Percentiles rank a stretch among this genome's conserved stretches.
phyloP scores from a whole-genome alignment of 225 moss, liverwort and hornwort species.

The Physcomitrellopsis africana region DNA sequence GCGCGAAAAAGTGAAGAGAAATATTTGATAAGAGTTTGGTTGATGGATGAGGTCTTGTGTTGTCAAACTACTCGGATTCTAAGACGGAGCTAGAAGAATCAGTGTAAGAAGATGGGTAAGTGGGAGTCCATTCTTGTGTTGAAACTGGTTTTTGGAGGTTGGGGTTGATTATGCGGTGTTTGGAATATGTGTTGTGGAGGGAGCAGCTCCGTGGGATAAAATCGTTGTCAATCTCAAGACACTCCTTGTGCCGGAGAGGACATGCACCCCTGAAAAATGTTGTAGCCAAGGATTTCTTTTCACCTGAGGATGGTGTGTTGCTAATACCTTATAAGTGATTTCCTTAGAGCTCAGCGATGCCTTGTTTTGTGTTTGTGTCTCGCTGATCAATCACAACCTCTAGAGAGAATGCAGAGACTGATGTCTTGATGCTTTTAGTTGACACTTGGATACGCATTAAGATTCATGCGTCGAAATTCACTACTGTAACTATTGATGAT shows the following conservation, averaged over 20 bases:
- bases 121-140: background rate
- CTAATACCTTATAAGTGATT: background rate
- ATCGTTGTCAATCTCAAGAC: constrained; percentile 1
- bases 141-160: background rate
- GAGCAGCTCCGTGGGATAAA: constrained; percentile 26
- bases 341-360: background rate
- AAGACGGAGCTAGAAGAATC: background rate
- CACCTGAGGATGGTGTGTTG: constrained; percentile 26
- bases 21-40: background rate
- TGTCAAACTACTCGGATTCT: background rate
- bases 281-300: constrained; percentile 22
- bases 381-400: background rate
- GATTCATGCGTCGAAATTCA: background rate
- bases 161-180: constrained; percentile 19
- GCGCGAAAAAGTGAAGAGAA: background rate
- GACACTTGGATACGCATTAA: background rate
- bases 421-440: background rate
- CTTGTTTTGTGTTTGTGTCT: background rate
- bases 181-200: constrained; percentile 28
- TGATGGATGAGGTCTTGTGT: background rate
- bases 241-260: constrained; percentile 14
- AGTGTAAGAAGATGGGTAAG: background rate
- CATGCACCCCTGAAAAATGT: constrained; percentile 1
- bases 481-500: background rate
- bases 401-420: background rate